phyloP scores from a whole-genome alignment of 805 yeast genomes.

The Candida caryicola region DNA sequence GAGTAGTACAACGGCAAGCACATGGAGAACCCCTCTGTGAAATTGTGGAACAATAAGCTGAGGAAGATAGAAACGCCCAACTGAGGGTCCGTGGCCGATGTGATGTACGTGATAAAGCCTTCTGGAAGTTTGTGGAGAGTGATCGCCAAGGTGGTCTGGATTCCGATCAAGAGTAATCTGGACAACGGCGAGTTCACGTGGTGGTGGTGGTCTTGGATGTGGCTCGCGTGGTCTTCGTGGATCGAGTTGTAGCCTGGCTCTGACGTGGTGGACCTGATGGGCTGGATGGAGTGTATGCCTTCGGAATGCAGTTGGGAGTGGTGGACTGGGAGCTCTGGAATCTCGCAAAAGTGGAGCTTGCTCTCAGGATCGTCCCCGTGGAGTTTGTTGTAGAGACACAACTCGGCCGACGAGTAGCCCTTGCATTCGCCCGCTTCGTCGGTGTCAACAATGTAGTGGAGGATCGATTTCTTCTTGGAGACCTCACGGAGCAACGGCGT shows the following conservation, averaged over 20 bases:
- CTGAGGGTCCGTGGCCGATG: conserved; percentile 58
- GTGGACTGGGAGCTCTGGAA: conserved; percentile 27
- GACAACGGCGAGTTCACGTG: conserved; percentile 75
- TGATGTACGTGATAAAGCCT: conserved; percentile 85
- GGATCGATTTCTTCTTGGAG: conserved; percentile 19
- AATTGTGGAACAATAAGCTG: conserved; percentile 84
- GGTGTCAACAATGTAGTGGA: conserved; percentile 24
- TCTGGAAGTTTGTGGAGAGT: conserved; percentile 92
- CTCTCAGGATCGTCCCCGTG: conserved; percentile 10
- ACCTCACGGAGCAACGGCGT: conserved; percentile 15
- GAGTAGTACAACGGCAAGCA: conserved; percentile 86
- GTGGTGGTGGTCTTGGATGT: conserved; percentile 64
- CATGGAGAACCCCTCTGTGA: conserved; percentile 93
- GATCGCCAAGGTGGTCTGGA: conserved; percentile 86
- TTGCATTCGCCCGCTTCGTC: conserved; percentile 38
- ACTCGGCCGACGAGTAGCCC: conserved; percentile 46
- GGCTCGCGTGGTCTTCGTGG: conserved; percentile 22
- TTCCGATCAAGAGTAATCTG: conserved; percentile 77
- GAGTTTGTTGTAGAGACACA: conserved; percentile 17
- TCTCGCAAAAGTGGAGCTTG: conserved; percentile 38
- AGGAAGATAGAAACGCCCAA: conserved; percentile 79
- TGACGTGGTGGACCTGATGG: neutral
- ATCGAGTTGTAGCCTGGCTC: neutral
- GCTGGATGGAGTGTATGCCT: neutral
- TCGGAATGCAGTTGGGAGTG: neutral